Base-by-base conservation (phyloP, 768 basidiomycete genomes). In the Hebeloma cylindrosporum region DNA sequence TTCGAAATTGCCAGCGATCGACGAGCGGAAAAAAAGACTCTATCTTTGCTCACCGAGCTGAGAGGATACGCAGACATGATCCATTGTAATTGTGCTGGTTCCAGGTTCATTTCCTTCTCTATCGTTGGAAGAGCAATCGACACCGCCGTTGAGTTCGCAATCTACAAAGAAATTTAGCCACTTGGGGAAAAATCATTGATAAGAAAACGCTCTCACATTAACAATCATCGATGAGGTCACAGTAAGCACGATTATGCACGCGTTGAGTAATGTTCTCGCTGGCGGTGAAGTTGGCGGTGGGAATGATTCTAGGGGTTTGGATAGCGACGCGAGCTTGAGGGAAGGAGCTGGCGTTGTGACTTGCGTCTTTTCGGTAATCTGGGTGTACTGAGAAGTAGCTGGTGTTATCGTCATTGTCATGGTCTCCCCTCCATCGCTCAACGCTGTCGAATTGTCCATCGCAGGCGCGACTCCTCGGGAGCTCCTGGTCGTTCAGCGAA, bases 11-110 rank as follows among this genome's bases (percentile, higher is more conserved):
- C n/a, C n/a, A n/a, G n/a, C n/a, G n/a, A n/a, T n/a, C n/a, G n/a
- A n/a, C n/a, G n/a, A n/a, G n/a, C n/a, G 17, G 2, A 31, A 23
- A 38, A 37, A 17, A 25, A 21, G n/a, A n/a, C n/a, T n/a, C n/a
- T n/a, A n/a, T n/a, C n/a, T n/a, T n/a, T 14, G 47, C 58, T 23
- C 32, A 83, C 84, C 8, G 81, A 82, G 54, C 79, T 84, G 43
- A 88, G 61, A 1, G 85, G 66, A 55, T 82, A 88, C 0, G 82
- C 84, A 17, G 82, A 82, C 6, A 66, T 53, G 13, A 85, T 64
- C 86, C 86, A 88, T 43, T 87, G 80, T 1, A 88, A 66, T 22
- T 76, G 65, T 23, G 71, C 63, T 39, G 82, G 70, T 18, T 65
- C 57, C 3, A 85, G 73, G 13, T 68, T 23, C 36, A 86, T 64